Evolutionary conservation across 192 early-diverging fungal species (phyloP), one percentile per base, ranked within the genome.

Genomic region (Coemansia sp.): DNA sequence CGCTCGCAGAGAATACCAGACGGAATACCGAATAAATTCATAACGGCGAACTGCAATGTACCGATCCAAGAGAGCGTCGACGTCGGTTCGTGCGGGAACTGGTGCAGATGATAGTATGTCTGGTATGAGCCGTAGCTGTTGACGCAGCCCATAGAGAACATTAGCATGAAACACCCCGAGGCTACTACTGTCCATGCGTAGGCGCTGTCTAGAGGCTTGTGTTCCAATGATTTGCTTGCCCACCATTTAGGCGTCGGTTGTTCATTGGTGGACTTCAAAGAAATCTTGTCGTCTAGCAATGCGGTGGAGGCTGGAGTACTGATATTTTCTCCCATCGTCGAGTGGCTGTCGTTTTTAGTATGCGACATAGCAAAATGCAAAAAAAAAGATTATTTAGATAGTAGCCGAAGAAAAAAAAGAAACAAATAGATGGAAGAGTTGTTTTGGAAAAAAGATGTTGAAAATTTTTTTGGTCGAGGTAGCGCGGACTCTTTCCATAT

Each of bases 61-160:
- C 87, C 86, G 10, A 87, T 62, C 82, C 80, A 85, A 6, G 87
- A 60, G n/a, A 88, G 71, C 28, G 76, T 66, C 16, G 84, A 84
- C 50, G 78, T 75, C 10, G 72, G 39, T 49, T 82, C 75, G 30
- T 78, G 61, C 11, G 73, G 72, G 19, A 78, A 85, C 37, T 75
- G 63, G 50, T 75, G 21, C 19, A 49, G 3, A 40, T 66, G 72
- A 61, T 85, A 83, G 40, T 77, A 73, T 0, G 82, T 84, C 62
- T 86, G 72, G 72, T 85, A 88, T 2, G 75, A 67, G 38, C 87
- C 87, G 62, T 84, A 88, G 64, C 77, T 80, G 64, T 88, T 86
- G 76, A 82, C 76, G 13, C 76, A 80, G 28, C 87, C 87, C 65
- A 88, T 79, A 8, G 85, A 77, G 28, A 86, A 74, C 55, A 82